Evolutionary conservation across 306 rosid species (phyloP).

Genomic region (Hippophae gyantsensis): DNA sequence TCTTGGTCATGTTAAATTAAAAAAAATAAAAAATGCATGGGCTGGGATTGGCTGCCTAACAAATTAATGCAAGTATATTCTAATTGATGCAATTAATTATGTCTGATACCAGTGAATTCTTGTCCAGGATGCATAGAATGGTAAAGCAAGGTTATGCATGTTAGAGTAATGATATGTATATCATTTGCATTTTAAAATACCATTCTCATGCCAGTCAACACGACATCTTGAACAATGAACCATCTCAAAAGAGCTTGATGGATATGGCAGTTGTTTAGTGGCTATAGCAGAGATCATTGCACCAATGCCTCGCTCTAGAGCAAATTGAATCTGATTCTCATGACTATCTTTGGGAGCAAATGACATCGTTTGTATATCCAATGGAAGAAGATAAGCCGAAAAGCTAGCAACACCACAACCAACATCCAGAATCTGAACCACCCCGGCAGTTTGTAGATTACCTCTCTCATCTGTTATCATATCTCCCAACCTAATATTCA

Average conservation of each 20-base stretch:
- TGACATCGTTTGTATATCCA: slow-evolving; percentile 80
- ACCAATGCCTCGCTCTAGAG: slow-evolving; percentile 86
- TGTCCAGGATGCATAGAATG: background rate
- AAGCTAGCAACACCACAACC: slow-evolving; percentile 99
- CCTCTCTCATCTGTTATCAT: slow-evolving; percentile 73
- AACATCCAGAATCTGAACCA: slow-evolving; percentile 73
- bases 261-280: slow-evolving; percentile 82
- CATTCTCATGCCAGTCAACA: slow-evolving; percentile 77
- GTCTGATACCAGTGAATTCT: background rate
- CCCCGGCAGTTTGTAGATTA: slow-evolving; percentile 67
- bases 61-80: no score
- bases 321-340: slow-evolving; percentile 93
- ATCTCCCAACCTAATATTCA: slow-evolving; percentile 61
- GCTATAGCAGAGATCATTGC: slow-evolving; percentile 84
- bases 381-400: slow-evolving; percentile 81
- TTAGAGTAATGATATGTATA: background rate
- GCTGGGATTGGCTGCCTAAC: no score
- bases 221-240: slow-evolving; percentile 95
- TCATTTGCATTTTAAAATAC: slow-evolving; percentile 21
- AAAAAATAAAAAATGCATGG: no score
- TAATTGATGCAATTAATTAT: no score
- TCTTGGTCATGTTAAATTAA: no score
- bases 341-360: slow-evolving; percentile 97
- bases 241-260: slow-evolving; percentile 80
- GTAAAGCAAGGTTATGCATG: background rate